phyloP scores from a whole-genome alignment of 108 stramenopile genomes.

The Asterionellopsis glacialis region DNA sequence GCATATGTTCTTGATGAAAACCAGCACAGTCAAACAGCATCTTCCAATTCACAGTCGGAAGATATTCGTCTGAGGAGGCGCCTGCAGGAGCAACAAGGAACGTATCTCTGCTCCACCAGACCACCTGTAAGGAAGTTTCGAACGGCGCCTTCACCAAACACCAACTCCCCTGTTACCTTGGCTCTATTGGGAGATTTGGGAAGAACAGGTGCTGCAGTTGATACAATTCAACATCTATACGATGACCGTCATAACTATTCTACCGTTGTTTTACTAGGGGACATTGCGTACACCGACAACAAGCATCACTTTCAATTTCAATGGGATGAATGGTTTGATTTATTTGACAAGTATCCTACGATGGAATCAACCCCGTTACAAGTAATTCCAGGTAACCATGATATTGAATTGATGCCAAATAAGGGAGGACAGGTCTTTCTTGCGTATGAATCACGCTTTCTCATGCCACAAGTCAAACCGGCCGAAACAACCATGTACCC shows the following conservation, averaged over 20 bases:
- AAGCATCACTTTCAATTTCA: constrained; percentile 58
- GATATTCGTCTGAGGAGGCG: constrained; percentile 9
- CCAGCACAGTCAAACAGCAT: neutral
- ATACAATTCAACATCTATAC: constrained; percentile 27
- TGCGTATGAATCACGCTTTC: constrained; percentile 71
- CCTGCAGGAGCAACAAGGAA: constrained; percentile 28
- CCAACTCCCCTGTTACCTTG: constrained; percentile 6
- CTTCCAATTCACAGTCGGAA: neutral
- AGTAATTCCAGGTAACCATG: constrained; percentile 73
- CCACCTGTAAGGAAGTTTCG: no score
- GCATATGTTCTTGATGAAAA: neutral
- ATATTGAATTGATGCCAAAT: constrained; percentile 61
- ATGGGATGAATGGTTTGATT: constrained; percentile 86
- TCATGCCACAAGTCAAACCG: constrained; percentile 73
- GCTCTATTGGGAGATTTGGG: constrained; percentile 48
- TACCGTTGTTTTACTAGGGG: constrained; percentile 64
- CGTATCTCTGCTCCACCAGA: no score
- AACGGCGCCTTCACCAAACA: neutral
- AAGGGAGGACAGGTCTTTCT: constrained; percentile 53
- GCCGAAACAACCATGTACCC: constrained; percentile 34
- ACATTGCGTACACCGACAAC: constrained; percentile 67
- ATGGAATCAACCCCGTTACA: constrained; percentile 53
- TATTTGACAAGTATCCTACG: constrained; percentile 50
- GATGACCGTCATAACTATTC: constrained; percentile 29
- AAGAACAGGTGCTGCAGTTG: constrained; percentile 34